Percentiles rank a stretch among this genome's conserved stretches.
Conservation (phyloP, 352 stramenopile genomes). For the Pythium monospermum region DNA sequence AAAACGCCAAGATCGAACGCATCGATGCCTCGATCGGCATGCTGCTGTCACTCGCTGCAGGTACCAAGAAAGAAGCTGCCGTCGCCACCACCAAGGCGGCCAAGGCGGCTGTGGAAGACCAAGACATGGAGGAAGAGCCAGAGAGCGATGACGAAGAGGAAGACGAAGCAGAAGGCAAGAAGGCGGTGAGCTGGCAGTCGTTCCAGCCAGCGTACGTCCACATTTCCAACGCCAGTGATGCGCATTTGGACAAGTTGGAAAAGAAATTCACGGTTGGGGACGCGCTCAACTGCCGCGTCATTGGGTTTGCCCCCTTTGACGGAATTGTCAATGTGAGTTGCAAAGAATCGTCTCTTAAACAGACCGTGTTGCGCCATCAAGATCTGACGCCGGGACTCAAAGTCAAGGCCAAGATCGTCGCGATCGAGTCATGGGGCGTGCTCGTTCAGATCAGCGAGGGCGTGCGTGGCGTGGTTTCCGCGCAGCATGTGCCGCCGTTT, state of each 20-base stretch:
- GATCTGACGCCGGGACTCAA: slow-evolving; percentile 72
- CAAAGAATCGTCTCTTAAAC: slow-evolving; percentile 67
- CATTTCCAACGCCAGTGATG: slow-evolving; percentile 83
- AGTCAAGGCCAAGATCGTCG: slow-evolving; percentile 76
- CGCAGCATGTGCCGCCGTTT: slow-evolving; percentile 75
- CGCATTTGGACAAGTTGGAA: slow-evolving; percentile 83
- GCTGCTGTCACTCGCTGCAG: slow-evolving; percentile 59
- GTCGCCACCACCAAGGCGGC: background rate
- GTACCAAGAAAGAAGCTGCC: slow-evolving; percentile 26
- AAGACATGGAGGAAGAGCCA: slow-evolving; percentile 49
- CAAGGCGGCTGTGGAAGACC: slow-evolving; percentile 13
- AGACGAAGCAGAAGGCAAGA: slow-evolving; percentile 29
- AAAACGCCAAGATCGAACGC: slow-evolving; percentile 65
- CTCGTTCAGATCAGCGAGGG: slow-evolving; percentile 84
- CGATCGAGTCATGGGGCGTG: slow-evolving; percentile 78
- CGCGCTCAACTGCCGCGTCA: slow-evolving; percentile 63
- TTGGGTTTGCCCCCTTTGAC: slow-evolving; percentile 85
- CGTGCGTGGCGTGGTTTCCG: slow-evolving; percentile 67
- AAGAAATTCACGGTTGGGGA: slow-evolving; percentile 75
- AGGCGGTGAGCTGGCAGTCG: slow-evolving; percentile 59
- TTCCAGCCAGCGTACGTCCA: slow-evolving; percentile 84
- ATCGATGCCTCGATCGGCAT: slow-evolving; percentile 86
- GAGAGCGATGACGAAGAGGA: slow-evolving; percentile 35
- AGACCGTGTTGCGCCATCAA: slow-evolving; percentile 74
- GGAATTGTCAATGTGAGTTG: slow-evolving; percentile 79